Evolutionary conservation across 1,139 yeast species (phyloP).

Genomic region (Hanseniaspora sp.): DNA sequence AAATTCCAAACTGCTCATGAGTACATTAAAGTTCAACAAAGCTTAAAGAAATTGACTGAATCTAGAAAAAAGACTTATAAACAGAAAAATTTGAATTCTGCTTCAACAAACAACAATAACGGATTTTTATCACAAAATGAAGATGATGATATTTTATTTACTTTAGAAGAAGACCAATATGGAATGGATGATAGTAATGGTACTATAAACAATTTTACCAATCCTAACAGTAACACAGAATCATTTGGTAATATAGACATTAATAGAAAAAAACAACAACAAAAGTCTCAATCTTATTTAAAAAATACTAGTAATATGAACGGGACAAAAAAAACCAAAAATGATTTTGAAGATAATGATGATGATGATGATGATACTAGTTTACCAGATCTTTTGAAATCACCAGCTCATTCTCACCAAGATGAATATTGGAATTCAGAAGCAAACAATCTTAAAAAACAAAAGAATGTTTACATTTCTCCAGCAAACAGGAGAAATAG

Average conservation of each 20-base stretch:
- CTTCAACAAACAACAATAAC: constrained; percentile 20
- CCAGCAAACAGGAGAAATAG: constrained; percentile 23
- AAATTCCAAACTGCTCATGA: constrained; percentile 13
- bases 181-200: constrained; percentile 23
- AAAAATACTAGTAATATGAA: too few relatives aligned
- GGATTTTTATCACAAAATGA: constrained; percentile 16
- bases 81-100: constrained; percentile 19
- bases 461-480: constrained; percentile 5
- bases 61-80: background rate
- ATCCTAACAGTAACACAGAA: constrained; percentile 15
- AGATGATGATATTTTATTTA: constrained; percentile 34
- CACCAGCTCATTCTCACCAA: constrained; percentile 19
- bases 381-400: constrained; percentile 28
- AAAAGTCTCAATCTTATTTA: too few relatives aligned
- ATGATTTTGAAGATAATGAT: too few relatives aligned
- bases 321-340: too few relatives aligned
- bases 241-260: constrained; percentile 1
- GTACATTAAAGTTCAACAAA: constrained; percentile 7
- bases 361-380: constrained; percentile 17
- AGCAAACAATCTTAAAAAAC: background rate
- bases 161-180: constrained; percentile 34
- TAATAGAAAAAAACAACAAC: constrained; percentile 13
- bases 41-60: background rate
- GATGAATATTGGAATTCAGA: background rate
- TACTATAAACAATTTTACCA: constrained; percentile 14